Conservation (phyloP, 2,329 filamentous ascomycete genomes). For the Fusarium pseudonygamai region DNA sequence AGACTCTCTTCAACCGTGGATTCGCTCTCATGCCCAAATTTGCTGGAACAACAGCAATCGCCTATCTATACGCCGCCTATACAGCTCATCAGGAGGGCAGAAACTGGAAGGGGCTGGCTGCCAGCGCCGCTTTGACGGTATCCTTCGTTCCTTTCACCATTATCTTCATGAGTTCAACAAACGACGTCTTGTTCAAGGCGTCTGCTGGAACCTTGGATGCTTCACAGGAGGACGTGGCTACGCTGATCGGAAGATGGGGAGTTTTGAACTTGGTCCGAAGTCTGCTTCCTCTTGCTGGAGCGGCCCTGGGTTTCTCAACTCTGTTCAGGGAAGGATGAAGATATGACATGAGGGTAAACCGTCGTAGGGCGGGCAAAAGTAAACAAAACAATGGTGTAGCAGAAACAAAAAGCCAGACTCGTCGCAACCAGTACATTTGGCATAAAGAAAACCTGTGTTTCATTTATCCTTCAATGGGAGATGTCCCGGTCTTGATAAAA, state of each 20-base stretch:
- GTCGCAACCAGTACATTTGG: background rate
- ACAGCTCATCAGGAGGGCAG: slow-evolving; percentile 39
- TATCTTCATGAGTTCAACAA: slow-evolving; percentile 51
- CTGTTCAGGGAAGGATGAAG: slow-evolving; percentile 15
- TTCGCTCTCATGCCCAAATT: slow-evolving; percentile 50
- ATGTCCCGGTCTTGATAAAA: background rate
- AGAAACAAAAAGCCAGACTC: background rate
- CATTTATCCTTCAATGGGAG: too few relatives aligned
- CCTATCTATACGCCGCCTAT: slow-evolving; percentile 52
- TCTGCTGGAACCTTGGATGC: slow-evolving; percentile 32
- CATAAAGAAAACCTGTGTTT: background rate
- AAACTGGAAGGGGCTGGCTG: slow-evolving; percentile 48
- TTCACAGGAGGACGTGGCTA: slow-evolving; percentile 35
- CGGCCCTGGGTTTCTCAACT: slow-evolving; percentile 37
- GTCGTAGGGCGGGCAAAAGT: background rate
- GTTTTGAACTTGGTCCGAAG: slow-evolving; percentile 45
- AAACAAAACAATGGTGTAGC: background rate
- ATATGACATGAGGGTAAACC: too few relatives aligned
- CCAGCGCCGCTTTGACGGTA: slow-evolving; percentile 47
- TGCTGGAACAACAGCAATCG: slow-evolving; percentile 45
- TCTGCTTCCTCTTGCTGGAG: slow-evolving; percentile 46
- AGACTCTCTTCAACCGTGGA: slow-evolving; percentile 50
- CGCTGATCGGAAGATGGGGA: slow-evolving; percentile 37
- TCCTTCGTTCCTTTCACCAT: slow-evolving; percentile 54
- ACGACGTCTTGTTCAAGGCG: slow-evolving; percentile 44